phyloP scores from a whole-genome alignment of 2,329 filamentous ascomycete species.

The Dothideomycetes sp. region DNA sequence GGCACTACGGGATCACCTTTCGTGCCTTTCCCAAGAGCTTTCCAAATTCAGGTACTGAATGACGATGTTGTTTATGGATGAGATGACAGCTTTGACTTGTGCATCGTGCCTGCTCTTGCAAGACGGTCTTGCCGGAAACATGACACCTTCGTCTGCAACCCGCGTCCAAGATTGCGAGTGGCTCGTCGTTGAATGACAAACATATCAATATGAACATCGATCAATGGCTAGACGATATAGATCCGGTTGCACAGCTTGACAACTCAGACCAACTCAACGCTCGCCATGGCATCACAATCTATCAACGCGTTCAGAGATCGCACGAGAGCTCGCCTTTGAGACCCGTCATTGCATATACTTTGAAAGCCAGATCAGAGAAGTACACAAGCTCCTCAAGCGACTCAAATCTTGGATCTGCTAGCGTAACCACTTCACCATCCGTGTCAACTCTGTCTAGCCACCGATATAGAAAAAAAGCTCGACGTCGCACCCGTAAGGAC shows the following conservation, averaged over 20 bases:
- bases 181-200: too few relatives aligned
- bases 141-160: too few relatives aligned
- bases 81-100: too few relatives aligned
- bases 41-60: too few relatives aligned
- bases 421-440: background rate
- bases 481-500: constrained; percentile 39
- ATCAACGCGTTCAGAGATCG: background rate
- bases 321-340: constrained; percentile 1
- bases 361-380: background rate
- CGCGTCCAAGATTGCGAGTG: too few relatives aligned
- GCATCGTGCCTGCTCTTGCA: too few relatives aligned
- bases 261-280: constrained; percentile 15
- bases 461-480: constrained; percentile 35
- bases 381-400: background rate
- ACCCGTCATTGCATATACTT: background rate
- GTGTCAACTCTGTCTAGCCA: constrained; percentile 6
- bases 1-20: too few relatives aligned
- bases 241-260: too few relatives aligned
- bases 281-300: background rate
- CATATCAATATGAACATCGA: constrained; percentile 39
- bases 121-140: too few relatives aligned
- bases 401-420: background rate
- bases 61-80: too few relatives aligned
- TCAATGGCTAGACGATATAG: constrained; percentile 36
- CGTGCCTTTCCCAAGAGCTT: too few relatives aligned